Evolutionary conservation across 2,329 filamentous ascomycete species (phyloP), one percentile per base, ranked within the genome.

Genomic region (Alternaria novae-zelandiae): DNA sequence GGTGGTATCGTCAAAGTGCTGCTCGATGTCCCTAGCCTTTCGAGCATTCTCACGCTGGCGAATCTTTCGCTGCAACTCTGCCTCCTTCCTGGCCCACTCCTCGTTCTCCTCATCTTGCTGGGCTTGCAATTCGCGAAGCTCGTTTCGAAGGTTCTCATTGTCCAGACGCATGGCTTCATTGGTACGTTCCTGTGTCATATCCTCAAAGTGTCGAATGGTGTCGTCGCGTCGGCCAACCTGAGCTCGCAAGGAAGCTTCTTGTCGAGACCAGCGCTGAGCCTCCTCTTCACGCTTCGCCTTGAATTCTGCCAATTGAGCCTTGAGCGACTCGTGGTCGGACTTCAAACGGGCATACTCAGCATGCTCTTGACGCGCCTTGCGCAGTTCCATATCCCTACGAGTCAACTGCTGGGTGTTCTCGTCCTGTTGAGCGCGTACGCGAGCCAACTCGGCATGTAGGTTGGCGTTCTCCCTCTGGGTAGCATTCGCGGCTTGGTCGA

Each of bases 261-360:
- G 71, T 13, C 66, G 69, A 32, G 68, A 59, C 77, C 78, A 80
- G 11, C 73, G 75, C 58, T 72, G 73, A 17, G 70, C 57, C 26
- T 81, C 80, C 26, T 87, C 83, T 59, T 90, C 86, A 12, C 96
- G 84, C 61, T 93, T 91, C 51, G 88, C 86, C 72, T 91, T 90
- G 10, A 96, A 83, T 54, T 91, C 90, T 50, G 91, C 87, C 55
- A 97, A 88, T 76, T 96, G 92, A n/a, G 87, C 86, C 65, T 84
- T 87, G 54, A 97, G 82, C 8, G 89, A 81, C 11, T 87, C 87
- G 74, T 95, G 91, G 71, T 95, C 91, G 59, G 86, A 88, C 66
- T 86, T 86, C 72, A 96, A 90, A 23, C 91, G 89, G 6, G 74
- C 73, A 57, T 72, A 78, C 57, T 81, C 79, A 12, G 72, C 76